Conservation (phyloP, 106 monocot species). For the Dendrobium officinale region DNA sequence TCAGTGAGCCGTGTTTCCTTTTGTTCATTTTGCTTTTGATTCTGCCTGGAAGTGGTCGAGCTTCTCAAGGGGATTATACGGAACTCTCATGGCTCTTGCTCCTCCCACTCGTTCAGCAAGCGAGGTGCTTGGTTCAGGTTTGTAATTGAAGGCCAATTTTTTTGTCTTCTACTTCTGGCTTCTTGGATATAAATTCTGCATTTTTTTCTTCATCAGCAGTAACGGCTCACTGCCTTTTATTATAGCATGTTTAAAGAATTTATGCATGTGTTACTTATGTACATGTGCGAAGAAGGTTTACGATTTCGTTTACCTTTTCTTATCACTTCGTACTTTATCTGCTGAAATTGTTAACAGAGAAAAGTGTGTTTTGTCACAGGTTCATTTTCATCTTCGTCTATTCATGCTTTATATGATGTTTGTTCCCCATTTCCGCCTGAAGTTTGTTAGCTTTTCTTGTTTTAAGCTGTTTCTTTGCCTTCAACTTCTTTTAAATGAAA, state of each 20-base stretch:
- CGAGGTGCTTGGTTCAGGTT: conserved; percentile 4
- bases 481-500: not conserved
- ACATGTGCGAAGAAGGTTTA: too few relatives aligned
- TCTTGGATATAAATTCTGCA: not conserved
- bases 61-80: not conserved
- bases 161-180: not conserved
- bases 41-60: not conserved
- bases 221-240: not conserved
- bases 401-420: too few relatives aligned
- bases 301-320: not conserved
- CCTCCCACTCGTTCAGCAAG: not conserved
- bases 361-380: not conserved
- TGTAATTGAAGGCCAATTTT: not conserved
- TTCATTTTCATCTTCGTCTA: too few relatives aligned
- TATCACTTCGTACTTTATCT: not conserved
- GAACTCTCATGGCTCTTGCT: not conserved
- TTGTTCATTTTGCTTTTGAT: not conserved
- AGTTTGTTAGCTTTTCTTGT: not conserved
- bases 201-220: not conserved
- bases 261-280: too few relatives aligned
- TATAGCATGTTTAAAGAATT: too few relatives aligned
- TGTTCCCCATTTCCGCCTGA: not conserved
- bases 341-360: not conserved
- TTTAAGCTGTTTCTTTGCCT: not conserved
- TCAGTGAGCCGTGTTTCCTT: not conserved